Percentiles rank a stretch among this genome's conserved stretches.
Conservation (phyloP, 2,329 filamentous ascomycete species). For the Zasmidium angulare region DNA sequence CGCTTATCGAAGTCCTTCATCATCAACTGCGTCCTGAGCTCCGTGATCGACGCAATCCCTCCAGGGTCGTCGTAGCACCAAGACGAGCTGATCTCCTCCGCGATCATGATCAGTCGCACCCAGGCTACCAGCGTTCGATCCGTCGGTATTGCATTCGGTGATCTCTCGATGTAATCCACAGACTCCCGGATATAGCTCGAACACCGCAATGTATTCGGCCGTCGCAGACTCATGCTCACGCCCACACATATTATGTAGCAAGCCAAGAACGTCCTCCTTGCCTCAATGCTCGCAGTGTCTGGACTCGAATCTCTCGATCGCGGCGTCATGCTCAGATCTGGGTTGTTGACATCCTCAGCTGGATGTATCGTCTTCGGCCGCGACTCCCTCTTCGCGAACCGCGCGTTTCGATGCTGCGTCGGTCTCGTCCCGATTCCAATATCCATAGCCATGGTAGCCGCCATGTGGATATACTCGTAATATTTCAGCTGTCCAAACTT, state of each 20-base stretch:
- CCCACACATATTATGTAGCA: conserved; percentile 62
- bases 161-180: conserved; percentile 55
- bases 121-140: conserved; percentile 61
- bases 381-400: background rate
- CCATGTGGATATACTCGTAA: conserved; percentile 55
- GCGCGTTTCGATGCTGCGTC: background rate
- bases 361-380: conserved; percentile 17
- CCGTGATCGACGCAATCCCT: conserved; percentile 53
- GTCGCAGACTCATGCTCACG: conserved; percentile 61
- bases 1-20: conserved; percentile 66
- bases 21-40: conserved; percentile 64
- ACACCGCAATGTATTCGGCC: conserved; percentile 62
- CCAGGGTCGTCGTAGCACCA: conserved; percentile 67
- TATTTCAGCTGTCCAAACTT: conserved; percentile 47
- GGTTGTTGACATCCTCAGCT: conserved; percentile 27
- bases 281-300: conserved; percentile 57
- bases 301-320: conserved; percentile 29
- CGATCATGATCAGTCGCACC: conserved; percentile 61
- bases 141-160: conserved; percentile 56
- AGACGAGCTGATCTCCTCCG: conserved; percentile 67
- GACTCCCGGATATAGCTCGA: conserved; percentile 62
- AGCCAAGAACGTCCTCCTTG: conserved; percentile 59
- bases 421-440: conserved; percentile 37
- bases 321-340: conserved; percentile 28
- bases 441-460: conserved; percentile 52